These are phyloP conservation scores for Paramecium primaurelia DNA, from an alignment of 73 alveolate genomes.

Conservation along the genomic window DNA sequence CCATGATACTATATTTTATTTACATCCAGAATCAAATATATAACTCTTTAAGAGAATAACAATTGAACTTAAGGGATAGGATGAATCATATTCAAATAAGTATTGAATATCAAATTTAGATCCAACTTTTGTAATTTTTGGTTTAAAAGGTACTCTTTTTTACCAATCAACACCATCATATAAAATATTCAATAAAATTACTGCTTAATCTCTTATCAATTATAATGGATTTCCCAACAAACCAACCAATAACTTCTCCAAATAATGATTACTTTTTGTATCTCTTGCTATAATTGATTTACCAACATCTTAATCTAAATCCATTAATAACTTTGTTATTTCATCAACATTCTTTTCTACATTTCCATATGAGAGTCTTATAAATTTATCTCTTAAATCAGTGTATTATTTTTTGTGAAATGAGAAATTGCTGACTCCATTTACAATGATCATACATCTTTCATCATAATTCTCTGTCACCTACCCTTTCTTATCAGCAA, in stretches of 20 bases:
- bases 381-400: conserved; percentile 29
- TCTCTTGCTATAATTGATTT: conserved; percentile 64
- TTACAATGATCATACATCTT: conserved; percentile 4
- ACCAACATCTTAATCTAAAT: conserved; percentile 45
- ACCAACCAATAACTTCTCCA: conserved; percentile 59
- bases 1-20: conserved; percentile 56
- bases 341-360: conserved; percentile 37
- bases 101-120: conserved; percentile 57
- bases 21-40: conserved; percentile 46
- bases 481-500: conserved; percentile 52
- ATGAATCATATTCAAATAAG: conserved; percentile 62
- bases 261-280: conserved; percentile 45
- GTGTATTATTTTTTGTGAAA: background rate
- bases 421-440: conserved; percentile 35
- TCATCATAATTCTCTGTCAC: conserved; percentile 55
- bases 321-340: conserved; percentile 25
- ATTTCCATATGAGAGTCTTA: conserved; percentile 35
- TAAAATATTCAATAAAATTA: conserved; percentile 86
- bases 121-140: conserved; percentile 84
- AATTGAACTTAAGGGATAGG: conserved; percentile 9
- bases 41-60: conserved; percentile 46
- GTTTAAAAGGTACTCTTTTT: conserved; percentile 79
- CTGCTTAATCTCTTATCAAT: conserved; percentile 85
- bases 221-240: conserved; percentile 50
- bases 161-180: conserved; percentile 98